Percentiles rank a stretch among this genome's conserved stretches.
Evolutionary conservation across 306 rosid species (phyloP).

Genomic region (Quercus mongolica): DNA sequence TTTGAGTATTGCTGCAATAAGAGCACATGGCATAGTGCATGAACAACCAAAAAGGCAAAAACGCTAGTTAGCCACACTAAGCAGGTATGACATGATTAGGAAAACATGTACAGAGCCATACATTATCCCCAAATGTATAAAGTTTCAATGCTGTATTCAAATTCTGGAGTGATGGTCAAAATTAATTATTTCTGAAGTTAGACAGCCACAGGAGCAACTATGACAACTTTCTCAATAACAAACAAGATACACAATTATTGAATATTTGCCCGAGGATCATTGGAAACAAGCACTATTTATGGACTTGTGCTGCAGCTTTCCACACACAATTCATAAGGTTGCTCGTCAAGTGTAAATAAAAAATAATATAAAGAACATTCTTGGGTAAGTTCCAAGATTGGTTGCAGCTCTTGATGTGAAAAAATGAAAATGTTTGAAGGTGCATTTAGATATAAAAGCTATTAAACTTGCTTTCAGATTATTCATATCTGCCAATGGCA

Average conservation of each 20-base stretch:
- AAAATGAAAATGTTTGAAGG: background rate
- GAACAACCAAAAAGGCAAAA: constrained; percentile 2
- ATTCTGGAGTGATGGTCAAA: constrained; percentile 4
- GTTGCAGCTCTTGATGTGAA: background rate
- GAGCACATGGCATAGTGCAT: background rate
- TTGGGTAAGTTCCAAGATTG: background rate
- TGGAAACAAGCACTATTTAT: background rate
- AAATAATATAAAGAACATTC: background rate
- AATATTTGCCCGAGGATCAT: background rate
- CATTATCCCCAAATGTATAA: constrained; percentile 2
- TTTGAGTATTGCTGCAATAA: constrained; percentile 81
- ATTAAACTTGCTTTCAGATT: background rate
- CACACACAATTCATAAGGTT: no score
- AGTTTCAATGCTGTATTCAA: background rate
- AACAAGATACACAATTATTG: background rate
- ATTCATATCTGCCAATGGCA: background rate
- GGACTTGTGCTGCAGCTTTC: background rate
- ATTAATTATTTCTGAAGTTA: background rate
- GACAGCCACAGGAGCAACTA: background rate
- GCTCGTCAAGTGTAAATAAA: background rate
- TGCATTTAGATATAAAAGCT: background rate
- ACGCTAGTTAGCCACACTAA: background rate
- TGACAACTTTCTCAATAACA: background rate
- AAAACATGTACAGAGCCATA: background rate
- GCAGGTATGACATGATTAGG: background rate